Base-by-base conservation (phyloP, 768 basidiomycete species). In the Phylloporus arenicola region DNA sequence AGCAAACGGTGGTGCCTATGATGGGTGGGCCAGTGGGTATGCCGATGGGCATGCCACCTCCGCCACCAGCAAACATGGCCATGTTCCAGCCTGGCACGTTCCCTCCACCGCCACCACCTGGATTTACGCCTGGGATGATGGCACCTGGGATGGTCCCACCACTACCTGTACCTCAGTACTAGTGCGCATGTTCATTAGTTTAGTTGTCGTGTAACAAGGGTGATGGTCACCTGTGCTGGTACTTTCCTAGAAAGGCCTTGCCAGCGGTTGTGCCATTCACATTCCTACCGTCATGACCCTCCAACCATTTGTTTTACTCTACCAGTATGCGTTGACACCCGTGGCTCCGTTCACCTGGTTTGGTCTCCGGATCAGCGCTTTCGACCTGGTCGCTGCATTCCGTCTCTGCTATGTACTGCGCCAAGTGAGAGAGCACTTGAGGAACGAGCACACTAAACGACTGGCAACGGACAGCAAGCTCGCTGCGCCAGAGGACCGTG, bases 351-450 rank as follows among this genome's bases (percentile, higher is more conserved):
- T 88, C 58, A 73, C 80, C 17, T 86, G 82, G 82, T 77, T 86
- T 60, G 83, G 81, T 4, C 62, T 79, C 49, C 48, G 65, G 16
- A 70, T 88, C 51, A 81, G 72, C 61, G 77, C 83, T 1, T 72
- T 91, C 27, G 88, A 90, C 64, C 61, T 88, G 48, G 72, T 77
- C 3, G 87, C 82, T 17, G 77, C 82, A 0, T 64, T 89, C 48
- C 78, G 88, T 31, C 78, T 90, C 37, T 88, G 87, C 59, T 61
- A 87, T 46, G 72, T 79, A 22, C 71, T 91, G 31, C 77, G 87
- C 0, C 85, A 88, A 64, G 67, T 89, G 25, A 75, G 81, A 50
- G 84, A 88, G 52, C 58, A 68, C 24, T n/a, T n/a, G n/a, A n/a
- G n/a, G n/a, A n/a, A n/a, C n/a, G n/a, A n/a, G n/a, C n/a, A n/a